A percentile compares a stretch with the other conserved stretches of the same genome.
Conservation (phyloP, 306 rosid genomes). For the Macrotyloma uniflorum region DNA sequence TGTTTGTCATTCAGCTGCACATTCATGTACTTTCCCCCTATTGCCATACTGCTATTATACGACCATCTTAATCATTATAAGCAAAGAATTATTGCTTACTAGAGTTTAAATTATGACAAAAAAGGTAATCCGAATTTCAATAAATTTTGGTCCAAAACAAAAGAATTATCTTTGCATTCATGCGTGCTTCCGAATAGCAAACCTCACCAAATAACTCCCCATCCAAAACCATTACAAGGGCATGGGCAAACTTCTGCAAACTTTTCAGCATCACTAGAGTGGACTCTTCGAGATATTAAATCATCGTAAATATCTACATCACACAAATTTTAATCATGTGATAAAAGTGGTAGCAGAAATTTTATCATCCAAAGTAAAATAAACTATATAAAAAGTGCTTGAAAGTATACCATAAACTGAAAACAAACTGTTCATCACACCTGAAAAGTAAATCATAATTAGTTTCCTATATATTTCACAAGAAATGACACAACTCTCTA, state of each 20-base stretch:
- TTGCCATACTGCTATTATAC: not conserved
- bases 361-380: constrained; percentile 26
- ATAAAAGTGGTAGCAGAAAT: not conserved
- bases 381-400: constrained; percentile 11
- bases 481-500: constrained; percentile 11
- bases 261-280: constrained; percentile 97
- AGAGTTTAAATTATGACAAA: constrained; percentile 6
- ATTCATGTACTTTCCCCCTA: not conserved
- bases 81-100: not conserved
- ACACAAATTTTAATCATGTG: constrained; percentile 19
- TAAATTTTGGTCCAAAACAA: not conserved
- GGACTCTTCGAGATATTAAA: constrained; percentile 86
- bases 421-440: constrained; percentile 98
- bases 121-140: not conserved
- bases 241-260: constrained; percentile 97
- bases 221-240: constrained; percentile 87
- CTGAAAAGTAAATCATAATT: constrained; percentile 58
- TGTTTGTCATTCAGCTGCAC: not conserved
- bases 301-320: constrained; percentile 87
- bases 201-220: constrained; percentile 97
- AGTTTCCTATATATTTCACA: constrained; percentile 34
- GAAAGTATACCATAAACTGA: constrained; percentile 81
- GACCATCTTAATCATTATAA: not conserved
- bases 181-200: not conserved
- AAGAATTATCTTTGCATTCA: constrained; percentile 17